These are phyloP conservation scores for Venturia carpophila DNA, from an alignment of 2,329 filamentous ascomycete species.

Conservation along the genomic window DNA sequence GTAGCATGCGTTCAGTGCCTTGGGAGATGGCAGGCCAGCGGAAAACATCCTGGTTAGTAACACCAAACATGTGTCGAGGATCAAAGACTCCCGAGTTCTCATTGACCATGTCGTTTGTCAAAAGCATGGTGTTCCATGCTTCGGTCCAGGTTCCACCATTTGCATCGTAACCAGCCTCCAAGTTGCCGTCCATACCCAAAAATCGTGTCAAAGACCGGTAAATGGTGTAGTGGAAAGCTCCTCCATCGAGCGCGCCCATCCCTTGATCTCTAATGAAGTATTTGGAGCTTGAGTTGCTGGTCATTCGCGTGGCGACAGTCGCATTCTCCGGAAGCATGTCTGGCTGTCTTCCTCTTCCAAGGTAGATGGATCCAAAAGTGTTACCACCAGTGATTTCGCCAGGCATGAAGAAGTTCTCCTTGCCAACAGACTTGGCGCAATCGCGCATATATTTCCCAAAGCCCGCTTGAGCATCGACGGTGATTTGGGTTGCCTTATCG, in stretches of 20 bases:
- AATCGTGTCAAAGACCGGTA: conserved; percentile 53
- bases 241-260: conserved; percentile 48
- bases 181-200: conserved; percentile 50
- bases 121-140: conserved; percentile 48
- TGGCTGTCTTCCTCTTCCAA: conserved; percentile 52
- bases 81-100: conserved; percentile 54
- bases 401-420: conserved; percentile 54
- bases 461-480: conserved; percentile 48
- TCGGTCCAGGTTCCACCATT: conserved; percentile 42
- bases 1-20: conserved; percentile 49
- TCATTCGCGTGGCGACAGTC: conserved; percentile 41
- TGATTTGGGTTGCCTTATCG: conserved; percentile 58
- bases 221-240: conserved; percentile 54
- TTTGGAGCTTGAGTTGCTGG: conserved; percentile 28
- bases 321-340: conserved; percentile 34
- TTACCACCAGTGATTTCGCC: conserved; percentile 59
- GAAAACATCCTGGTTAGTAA: conserved; percentile 59
- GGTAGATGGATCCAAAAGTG: conserved; percentile 50
- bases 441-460: conserved; percentile 45
- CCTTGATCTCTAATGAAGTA: conserved; percentile 46
- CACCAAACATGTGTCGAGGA: conserved; percentile 56
- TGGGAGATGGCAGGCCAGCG: conserved; percentile 53
- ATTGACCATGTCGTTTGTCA: conserved; percentile 52
- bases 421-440: conserved; percentile 42
- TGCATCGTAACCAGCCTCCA: conserved; percentile 47